Base-by-base conservation (phyloP, 169 alveolate species). In the Eimeria necatrix region DNA sequence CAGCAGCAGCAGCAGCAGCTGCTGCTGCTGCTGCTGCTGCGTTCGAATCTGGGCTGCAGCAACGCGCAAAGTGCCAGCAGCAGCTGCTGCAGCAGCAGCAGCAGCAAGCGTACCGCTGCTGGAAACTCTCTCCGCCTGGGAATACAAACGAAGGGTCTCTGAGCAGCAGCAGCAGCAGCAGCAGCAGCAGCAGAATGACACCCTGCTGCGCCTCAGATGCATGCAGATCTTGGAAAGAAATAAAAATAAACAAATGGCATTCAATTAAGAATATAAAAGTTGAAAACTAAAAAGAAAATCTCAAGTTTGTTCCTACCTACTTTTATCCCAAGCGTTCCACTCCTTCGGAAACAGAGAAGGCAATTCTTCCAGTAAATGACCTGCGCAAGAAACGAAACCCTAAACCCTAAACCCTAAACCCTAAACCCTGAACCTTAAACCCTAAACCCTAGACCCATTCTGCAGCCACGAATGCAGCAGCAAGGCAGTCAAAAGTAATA, bases 41-140 rank as follows among this genome's bases (percentile, higher is more conserved):
- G 41, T 32, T 32, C 2, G 41, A 0, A 32, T 32, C 41, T 32
- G 41, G 41, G 41, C 41, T 32, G 41, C 2, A 32, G 41, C 41
- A 32, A 2, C 41, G 41, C 41, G 41, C 41, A 32, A 32, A 32
- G 41, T 32, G 41, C 41, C 41, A 32, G n/a, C 80, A n/a, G 32
- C 46, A 68, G 22, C 10, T 0, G 46, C 12, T 1, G 41, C n/a
- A 2, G 48, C 32, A 68, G 41, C 68, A 18, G 68, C 20, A 56
- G 68, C 12, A 18, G 12, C 12, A 18, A 24, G 22, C 46, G 22
- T 18, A 68, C 80, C 80, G 80, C 12, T 68, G 80, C 32, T 68
- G 80, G 26, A 87, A 61, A 71, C 93, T 87, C 84, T 87, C 93
- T 18, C 93, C 93, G 22, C 84, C 84, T 10, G 60, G 73, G 68